Percentiles rank a stretch among this genome's conserved stretches.
phyloP scores from a whole-genome alignment of 257 asterid genomes.

The Jacaranda mimosifolia region DNA sequence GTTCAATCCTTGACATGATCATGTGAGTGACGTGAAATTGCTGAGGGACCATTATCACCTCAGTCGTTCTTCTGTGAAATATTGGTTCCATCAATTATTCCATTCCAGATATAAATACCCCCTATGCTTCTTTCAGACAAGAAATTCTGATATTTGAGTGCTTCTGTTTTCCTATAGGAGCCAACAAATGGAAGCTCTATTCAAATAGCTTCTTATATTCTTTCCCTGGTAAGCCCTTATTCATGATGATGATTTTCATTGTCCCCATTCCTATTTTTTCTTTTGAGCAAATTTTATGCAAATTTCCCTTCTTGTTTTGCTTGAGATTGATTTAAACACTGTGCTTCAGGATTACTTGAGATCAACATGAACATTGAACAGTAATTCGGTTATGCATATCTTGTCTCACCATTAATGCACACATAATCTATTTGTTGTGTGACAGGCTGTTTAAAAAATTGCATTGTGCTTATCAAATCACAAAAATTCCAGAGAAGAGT shows the following conservation, averaged over 20 bases:
- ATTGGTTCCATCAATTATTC: no score
- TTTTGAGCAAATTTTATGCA: no score
- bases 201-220: neutral
- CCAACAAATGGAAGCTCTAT: constrained; percentile 29
- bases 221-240: constrained; percentile 17
- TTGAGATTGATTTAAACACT: no score
- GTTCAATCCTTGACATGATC: constrained; percentile 79
- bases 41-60: neutral
- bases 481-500: constrained; percentile 11
- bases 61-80: neutral
- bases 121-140: neutral
- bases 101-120: no score
- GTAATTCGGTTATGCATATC: no score
- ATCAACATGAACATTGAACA: no score
- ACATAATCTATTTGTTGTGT: neutral
- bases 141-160: constrained; percentile 20
- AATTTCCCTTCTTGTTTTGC: no score
- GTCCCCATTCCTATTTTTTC: neutral
- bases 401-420: no score
- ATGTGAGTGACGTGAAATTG: constrained; percentile 24
- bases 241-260: neutral
- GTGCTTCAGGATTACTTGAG: no score
- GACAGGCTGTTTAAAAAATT: constrained; percentile 10
- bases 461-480: neutral
- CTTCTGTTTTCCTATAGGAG: constrained; percentile 30